Conservation (phyloP, 306 rosid species). For the Betula pendula region DNA sequence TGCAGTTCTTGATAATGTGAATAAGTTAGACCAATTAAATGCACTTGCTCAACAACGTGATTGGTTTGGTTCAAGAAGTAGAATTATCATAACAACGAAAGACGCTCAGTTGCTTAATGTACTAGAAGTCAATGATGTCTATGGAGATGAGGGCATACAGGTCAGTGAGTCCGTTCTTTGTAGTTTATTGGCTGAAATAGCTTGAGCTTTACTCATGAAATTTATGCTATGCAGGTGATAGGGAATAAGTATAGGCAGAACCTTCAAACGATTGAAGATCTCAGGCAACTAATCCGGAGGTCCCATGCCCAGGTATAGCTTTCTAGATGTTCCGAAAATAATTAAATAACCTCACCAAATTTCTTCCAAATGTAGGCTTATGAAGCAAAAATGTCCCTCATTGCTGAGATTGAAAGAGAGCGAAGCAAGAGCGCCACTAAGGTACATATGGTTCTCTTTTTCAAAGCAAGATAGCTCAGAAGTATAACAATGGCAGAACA, state of each 20-base stretch:
- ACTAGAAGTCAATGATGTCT: conserved; percentile 16
- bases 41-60: background rate
- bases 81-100: conserved; percentile 23
- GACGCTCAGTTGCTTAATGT: background rate
- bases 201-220: background rate
- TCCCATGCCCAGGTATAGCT: conserved; percentile 2
- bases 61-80: conserved; percentile 23
- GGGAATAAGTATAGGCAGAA: conserved; percentile 21
- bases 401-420: conserved; percentile 12
- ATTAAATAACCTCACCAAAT: background rate
- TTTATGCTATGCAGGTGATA: conserved; percentile 19
- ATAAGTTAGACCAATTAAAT: conserved; percentile 11
- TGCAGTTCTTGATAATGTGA: conserved; percentile 13
- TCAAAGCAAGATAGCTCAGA: too few relatives aligned
- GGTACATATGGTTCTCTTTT: background rate
- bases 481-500: too few relatives aligned
- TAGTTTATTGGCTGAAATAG: background rate
- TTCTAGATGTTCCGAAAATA: too few relatives aligned
- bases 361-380: conserved; percentile 14
- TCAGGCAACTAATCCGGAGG: background rate
- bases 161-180: background rate
- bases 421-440: background rate
- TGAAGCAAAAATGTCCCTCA: background rate
- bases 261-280: conserved; percentile 4
- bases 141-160: conserved; percentile 21